These are phyloP conservation scores for Claviceps purpurea DNA, from an alignment of 2,329 filamentous ascomycete genomes.

Conservation along the genomic window DNA sequence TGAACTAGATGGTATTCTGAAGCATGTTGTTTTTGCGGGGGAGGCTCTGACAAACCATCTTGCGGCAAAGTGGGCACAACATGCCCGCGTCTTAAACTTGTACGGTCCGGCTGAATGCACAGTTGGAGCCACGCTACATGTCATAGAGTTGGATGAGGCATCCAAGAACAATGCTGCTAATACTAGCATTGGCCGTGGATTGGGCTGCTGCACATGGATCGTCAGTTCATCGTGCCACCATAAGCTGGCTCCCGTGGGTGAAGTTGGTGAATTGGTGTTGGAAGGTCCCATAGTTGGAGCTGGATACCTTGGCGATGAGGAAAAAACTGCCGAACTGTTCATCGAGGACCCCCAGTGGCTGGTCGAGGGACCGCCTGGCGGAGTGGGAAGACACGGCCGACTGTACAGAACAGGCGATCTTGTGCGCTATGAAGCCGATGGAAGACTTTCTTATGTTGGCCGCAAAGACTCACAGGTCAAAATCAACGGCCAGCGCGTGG, in stretches of 20 bases:
- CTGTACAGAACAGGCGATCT: slow-evolving; percentile 12
- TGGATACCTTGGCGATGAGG: slow-evolving; percentile 31
- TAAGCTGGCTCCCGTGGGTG: slow-evolving; percentile 10
- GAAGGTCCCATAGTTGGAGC: slow-evolving; percentile 33
- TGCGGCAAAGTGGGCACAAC: slow-evolving; percentile 4
- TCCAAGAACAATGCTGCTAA: neutral
- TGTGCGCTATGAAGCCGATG: slow-evolving; percentile 9
- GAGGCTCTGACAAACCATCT: slow-evolving; percentile 6
- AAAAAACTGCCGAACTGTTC: slow-evolving; percentile 18
- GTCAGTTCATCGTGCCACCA: slow-evolving; percentile 11
- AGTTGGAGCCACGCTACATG: neutral
- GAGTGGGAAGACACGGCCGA: slow-evolving; percentile 6
- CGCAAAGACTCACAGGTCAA: slow-evolving; percentile 48
- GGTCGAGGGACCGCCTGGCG: neutral
- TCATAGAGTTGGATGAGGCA: neutral
- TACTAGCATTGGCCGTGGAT: neutral
- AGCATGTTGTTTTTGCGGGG: slow-evolving; percentile 10
- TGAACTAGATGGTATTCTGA: slow-evolving; percentile 2
- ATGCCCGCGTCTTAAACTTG: slow-evolving; percentile 9
- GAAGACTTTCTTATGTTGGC: slow-evolving; percentile 19
- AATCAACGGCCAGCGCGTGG: slow-evolving; percentile 43
- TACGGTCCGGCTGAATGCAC: slow-evolving; percentile 14
- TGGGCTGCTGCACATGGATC: slow-evolving; percentile 12
- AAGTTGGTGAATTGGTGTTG: slow-evolving; percentile 22
- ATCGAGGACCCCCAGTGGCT: slow-evolving; percentile 13